Percentiles rank a stretch among this genome's conserved stretches.
phyloP scores from a whole-genome alignment of 805 yeast species.

The Jamesozyma spencerorum region DNA sequence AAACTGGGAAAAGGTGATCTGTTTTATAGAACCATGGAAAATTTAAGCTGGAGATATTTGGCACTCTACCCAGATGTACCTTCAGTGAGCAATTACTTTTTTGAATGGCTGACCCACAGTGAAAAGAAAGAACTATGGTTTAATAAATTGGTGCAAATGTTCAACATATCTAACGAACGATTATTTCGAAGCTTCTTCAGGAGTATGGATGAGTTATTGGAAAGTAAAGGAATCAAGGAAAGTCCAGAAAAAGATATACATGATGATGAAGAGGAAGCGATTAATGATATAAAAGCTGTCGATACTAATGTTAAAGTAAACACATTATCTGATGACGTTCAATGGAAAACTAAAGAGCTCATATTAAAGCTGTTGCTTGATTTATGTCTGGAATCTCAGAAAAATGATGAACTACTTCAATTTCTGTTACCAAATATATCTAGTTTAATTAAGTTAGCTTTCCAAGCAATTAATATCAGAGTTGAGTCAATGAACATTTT shows the following conservation, averaged over 20 bases:
- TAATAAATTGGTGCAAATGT: constrained; percentile 41
- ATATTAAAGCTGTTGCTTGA: constrained; percentile 30
- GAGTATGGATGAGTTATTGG: constrained; percentile 35
- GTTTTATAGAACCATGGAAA: constrained; percentile 39
- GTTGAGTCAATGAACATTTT: constrained; percentile 47
- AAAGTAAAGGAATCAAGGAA: constrained; percentile 28
- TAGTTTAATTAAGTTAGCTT: constrained; percentile 69
- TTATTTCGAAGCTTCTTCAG: constrained; percentile 35
- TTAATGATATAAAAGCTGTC: constrained; percentile 21
- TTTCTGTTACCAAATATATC: constrained; percentile 34
- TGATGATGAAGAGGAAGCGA: constrained; percentile 42
- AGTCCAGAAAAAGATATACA: constrained; percentile 30
- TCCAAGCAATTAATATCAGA: constrained; percentile 70
- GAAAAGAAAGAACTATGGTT: constrained; percentile 46
- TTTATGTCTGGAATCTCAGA: constrained; percentile 8
- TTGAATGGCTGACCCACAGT: constrained; percentile 52
- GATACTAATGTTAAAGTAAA: neutral
- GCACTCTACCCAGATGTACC: constrained; percentile 38
- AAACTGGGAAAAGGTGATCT: constrained; percentile 42
- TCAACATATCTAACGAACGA: constrained; percentile 36
- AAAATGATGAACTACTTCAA: constrained; percentile 3
- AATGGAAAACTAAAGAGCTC: constrained; percentile 36
- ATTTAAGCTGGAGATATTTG: constrained; percentile 51
- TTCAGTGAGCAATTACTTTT: constrained; percentile 39
- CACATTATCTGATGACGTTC: constrained; percentile 22